Conservation (phyloP, 371 early-diverging fungal species). For the Mucor indicus region DNA sequence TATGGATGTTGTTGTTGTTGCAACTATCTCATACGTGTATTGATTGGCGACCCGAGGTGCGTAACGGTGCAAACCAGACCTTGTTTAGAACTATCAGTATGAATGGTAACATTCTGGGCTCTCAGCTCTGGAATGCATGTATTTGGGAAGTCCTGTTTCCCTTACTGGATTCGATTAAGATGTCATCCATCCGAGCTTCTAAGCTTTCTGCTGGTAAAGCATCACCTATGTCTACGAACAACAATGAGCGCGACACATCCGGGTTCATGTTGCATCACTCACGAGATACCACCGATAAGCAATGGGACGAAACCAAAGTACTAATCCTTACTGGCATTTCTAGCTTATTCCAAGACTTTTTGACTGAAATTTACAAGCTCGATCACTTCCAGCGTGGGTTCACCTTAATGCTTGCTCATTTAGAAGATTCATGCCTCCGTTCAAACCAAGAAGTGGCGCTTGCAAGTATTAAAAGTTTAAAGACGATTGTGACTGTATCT, state of each 20-base stretch:
- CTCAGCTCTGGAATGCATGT: constrained; percentile 79
- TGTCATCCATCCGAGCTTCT: constrained; percentile 45
- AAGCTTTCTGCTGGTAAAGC: constrained; percentile 19
- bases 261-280: constrained; percentile 63
- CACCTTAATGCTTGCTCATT: constrained; percentile 67
- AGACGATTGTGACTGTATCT: constrained; percentile 49
- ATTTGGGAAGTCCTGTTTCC: constrained; percentile 91
- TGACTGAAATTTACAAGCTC: constrained; percentile 54
- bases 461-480: constrained; percentile 70
- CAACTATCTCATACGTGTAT: constrained; percentile 82
- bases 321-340: constrained; percentile 78
- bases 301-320: constrained; percentile 96
- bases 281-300: constrained; percentile 75
- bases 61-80: constrained; percentile 93
- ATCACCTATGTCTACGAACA: constrained; percentile 16
- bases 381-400: constrained; percentile 65
- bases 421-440: constrained; percentile 68
- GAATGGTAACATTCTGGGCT: constrained; percentile 70
- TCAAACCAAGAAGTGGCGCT: constrained; percentile 77
- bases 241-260: constrained; percentile 35
- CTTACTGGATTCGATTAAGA: constrained; percentile 75
- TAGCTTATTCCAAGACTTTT: constrained; percentile 67
- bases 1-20: constrained; percentile 87
- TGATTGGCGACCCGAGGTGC: constrained; percentile 89
- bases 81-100: constrained; percentile 90